Evolutionary conservation across 2,329 filamentous ascomycete genomes (phyloP), one percentile per base, ranked within the genome.

Genomic region (Chaetomium sp.): DNA sequence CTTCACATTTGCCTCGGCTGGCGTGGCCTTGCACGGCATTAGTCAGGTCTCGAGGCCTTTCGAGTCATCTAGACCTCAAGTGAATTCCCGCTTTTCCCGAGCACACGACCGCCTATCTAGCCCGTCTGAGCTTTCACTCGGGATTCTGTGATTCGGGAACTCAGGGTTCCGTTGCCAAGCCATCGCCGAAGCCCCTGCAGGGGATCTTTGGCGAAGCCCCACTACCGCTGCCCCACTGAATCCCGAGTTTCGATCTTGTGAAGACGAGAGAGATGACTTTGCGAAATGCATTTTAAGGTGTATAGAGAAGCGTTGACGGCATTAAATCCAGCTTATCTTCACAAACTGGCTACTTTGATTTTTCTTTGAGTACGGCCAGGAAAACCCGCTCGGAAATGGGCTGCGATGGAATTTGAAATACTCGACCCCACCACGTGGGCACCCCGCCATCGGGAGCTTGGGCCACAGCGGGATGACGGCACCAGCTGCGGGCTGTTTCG

Each of bases 131-230:
- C 19, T 27, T 27, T 27, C 19, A 27, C 19, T 27, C 19, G 19
- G 19, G 19, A 27, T 27, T 27, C 19, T 3, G 19, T 27, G 19
- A 27, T 27, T 27, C 19, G 19, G 19, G 19, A 27, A 27, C 19
- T 27, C 19, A 27, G 19, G 19, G 19, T 27, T 27, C 19, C 19
- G 19, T 27, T 12, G 37, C 9, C 8, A 40, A 9, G 37, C 37
- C 42, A 27, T 40, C 27, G 37, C 38, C 48, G 40, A 42, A 43
- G 35, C 33, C 27, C 47, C 53, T 49, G 54, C 54, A 52, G 33
- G 54, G 54, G 47, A 49, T 4, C n/a, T 56, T 51, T 43, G 54
- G 34, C 54, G 54, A 27, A 56, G 49, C 34, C 44, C 53, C 53
- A 55, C 53, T 10, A 9, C 6, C 8, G 6, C 6, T 34, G 47